phyloP scores from a whole-genome alignment of 768 basidiomycete genomes.

The Calvatia gigantea region DNA sequence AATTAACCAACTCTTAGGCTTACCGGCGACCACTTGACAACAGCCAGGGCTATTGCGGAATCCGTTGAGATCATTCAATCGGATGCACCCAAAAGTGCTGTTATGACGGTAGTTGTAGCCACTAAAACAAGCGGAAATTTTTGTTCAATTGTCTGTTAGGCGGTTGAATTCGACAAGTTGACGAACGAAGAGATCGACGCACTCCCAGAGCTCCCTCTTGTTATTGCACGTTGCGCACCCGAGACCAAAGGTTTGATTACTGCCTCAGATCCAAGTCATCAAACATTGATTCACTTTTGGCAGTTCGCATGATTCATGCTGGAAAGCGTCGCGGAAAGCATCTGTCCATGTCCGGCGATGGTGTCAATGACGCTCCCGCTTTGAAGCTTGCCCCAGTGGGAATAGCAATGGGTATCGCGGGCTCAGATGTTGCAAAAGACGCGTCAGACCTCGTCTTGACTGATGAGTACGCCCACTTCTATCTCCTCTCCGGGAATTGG shows the following conservation, averaged over 20 bases:
- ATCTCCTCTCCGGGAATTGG: not conserved
- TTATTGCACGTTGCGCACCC: constrained; percentile 57
- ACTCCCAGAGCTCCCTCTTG: constrained; percentile 49
- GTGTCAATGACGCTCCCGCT: constrained; percentile 59
- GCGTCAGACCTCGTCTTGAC: constrained; percentile 54
- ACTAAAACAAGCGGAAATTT: not conserved
- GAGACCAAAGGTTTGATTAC: constrained; percentile 37
- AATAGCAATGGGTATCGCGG: constrained; percentile 56
- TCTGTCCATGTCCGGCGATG: constrained; percentile 55
- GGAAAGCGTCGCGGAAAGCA: constrained; percentile 50
- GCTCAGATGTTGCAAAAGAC: constrained; percentile 53
- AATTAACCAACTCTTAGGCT: constrained; percentile 31
- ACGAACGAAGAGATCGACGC: constrained; percentile 48
- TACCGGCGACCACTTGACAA: constrained; percentile 51
- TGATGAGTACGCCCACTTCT: constrained; percentile 37
- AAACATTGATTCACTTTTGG: not conserved
- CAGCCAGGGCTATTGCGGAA: constrained; percentile 49
- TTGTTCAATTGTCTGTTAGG: constrained; percentile 17
- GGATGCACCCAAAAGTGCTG: constrained; percentile 34
- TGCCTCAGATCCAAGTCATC: not conserved
- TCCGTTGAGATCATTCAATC: constrained; percentile 43
- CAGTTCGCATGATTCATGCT: constrained; percentile 54
- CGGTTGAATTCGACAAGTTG: constrained; percentile 48
- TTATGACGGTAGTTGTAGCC: constrained; percentile 29
- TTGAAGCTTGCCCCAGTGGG: constrained; percentile 53